Evolutionary conservation across 179 eudicot species (phyloP), one percentile per base, ranked within the genome.

Genomic region (Beta corolliflora): DNA sequence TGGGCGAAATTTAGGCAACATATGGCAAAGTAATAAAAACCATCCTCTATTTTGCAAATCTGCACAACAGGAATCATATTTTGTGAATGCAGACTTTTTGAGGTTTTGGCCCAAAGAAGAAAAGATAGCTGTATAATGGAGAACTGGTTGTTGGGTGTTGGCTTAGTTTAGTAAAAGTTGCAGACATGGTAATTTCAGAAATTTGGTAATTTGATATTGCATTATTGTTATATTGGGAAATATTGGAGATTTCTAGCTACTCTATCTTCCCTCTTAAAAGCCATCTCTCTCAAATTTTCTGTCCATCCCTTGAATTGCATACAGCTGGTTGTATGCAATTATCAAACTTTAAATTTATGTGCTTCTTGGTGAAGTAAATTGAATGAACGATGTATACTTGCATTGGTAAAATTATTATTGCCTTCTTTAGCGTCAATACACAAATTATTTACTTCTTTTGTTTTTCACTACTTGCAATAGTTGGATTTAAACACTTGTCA

Each of bases 81-180:
- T 55, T 12, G 50, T 81, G 84, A 81, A 81, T 77, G 81, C 76
- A 81, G 44, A 81, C 79, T 73, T 84, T 84, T 77, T 76, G 13
- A 69, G 66, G 53, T 13, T 63, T 63, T 58, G 77, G 82, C 82
- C 68, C 36, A 75, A 85, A 85, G 77, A 70, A 78, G 85, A 75
- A 79, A 56, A 78, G 25, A 60, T 82, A 79, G 83, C 84, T 85
- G 82, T 81, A 70, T 79, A 55, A 59, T 76, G 67, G 59, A 60
- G 52, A 45, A 75, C 3, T 78, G 84, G 83, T 81, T 78, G 82
- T 79, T 82, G 83, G 55, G 73, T 82, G 71, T 79, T 85, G 83
- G 78, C 46, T 85, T 79, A 36, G 75, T 79, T 82, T 75, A 77
- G 85, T 55, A 75, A 75, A 70, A 76, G 16, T 71, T 82, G 77